phyloP scores from a whole-genome alignment of 768 basidiomycete species.

The Pholiota conissans region DNA sequence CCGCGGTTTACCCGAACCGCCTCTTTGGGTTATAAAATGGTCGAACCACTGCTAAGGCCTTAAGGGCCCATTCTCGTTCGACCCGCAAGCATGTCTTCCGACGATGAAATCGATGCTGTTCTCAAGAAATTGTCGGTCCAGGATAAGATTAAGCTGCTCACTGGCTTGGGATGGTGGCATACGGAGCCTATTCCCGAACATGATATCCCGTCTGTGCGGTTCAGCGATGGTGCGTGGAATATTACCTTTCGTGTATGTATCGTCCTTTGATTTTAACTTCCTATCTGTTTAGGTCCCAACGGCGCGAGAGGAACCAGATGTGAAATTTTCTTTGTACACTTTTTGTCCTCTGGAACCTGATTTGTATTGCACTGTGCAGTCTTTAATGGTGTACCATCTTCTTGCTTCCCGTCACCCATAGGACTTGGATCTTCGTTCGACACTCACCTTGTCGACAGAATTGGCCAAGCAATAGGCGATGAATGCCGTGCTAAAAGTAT shows the following conservation, averaged over 20 bases:
- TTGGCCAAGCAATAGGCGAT: conserved; percentile 53
- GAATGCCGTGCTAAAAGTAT: conserved; percentile 51
- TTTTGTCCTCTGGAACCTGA: conserved; percentile 25
- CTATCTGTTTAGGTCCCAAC: conserved; percentile 53
- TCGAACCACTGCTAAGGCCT: no score
- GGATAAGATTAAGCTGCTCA: conserved; percentile 46
- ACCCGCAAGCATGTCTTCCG: conserved; percentile 7
- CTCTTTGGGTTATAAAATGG: no score
- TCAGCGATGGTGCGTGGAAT: conserved; percentile 46
- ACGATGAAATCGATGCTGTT: conserved; percentile 36
- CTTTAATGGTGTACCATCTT: conserved; percentile 56
- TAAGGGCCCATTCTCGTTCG: no score
- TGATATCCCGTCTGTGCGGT: conserved; percentile 40
- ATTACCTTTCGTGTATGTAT: no score
- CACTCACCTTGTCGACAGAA: conserved; percentile 40
- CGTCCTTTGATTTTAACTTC: no score
- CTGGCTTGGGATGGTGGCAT: conserved; percentile 45
- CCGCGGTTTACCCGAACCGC: no score
- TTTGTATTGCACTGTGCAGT: conserved; percentile 39
- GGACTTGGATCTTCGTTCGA: conserved; percentile 60
- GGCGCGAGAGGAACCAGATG: conserved; percentile 49
- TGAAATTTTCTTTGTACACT: conserved; percentile 20
- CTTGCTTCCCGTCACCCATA: conserved; percentile 58
- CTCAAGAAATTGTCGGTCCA: conserved; percentile 36
- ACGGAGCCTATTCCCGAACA: conserved; percentile 41